A percentile compares a stretch with the other conserved stretches of the same genome.
These are phyloP conservation scores for Biancaea sappan DNA, from an alignment of 306 rosid species.

Conservation along the genomic window DNA sequence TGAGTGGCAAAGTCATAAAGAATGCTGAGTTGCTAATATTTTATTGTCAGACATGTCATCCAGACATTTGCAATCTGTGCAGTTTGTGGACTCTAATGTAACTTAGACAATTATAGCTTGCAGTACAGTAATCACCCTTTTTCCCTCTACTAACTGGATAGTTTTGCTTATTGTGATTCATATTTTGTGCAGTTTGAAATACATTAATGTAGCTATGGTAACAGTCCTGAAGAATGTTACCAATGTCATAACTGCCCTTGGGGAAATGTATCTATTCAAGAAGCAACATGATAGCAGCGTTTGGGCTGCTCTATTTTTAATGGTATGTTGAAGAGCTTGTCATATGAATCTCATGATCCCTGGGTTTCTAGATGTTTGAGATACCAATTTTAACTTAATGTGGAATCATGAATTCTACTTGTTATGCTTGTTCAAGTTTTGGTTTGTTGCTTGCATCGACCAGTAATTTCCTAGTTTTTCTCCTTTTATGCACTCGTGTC, in stretches of 20 bases:
- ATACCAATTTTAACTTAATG: not conserved
- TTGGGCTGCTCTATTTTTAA: constrained; percentile 93
- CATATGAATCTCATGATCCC: not conserved
- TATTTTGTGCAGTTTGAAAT: constrained; percentile 82
- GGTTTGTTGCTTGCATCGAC: constrained; percentile 19
- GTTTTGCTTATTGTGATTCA: constrained; percentile 25
- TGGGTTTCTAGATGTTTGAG: constrained; percentile 25
- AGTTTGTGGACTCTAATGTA: constrained; percentile 12
- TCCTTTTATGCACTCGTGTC: not conserved
- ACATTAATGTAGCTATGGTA: constrained; percentile 98
- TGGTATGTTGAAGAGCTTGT: constrained; percentile 62
- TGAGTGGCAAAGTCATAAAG: constrained; percentile 14
- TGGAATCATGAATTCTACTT: constrained; percentile 10
- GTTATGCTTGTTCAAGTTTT: constrained; percentile 6
- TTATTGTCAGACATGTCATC: constrained; percentile 12
- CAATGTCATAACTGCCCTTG: constrained; percentile 95
- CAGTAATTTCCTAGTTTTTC: not conserved
- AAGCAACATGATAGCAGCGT: constrained; percentile 92
- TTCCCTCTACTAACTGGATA: constrained; percentile 3
- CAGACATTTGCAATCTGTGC: constrained; percentile 1
- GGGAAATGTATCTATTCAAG: constrained; percentile 91
- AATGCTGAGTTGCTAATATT: constrained; percentile 16
- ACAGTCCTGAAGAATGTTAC: constrained; percentile 98
- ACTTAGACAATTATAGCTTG: constrained; percentile 2
- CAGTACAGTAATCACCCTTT: not conserved